Conservation (phyloP, 1,139 yeast genomes). For the Hanseniaspora uvarum region DNA sequence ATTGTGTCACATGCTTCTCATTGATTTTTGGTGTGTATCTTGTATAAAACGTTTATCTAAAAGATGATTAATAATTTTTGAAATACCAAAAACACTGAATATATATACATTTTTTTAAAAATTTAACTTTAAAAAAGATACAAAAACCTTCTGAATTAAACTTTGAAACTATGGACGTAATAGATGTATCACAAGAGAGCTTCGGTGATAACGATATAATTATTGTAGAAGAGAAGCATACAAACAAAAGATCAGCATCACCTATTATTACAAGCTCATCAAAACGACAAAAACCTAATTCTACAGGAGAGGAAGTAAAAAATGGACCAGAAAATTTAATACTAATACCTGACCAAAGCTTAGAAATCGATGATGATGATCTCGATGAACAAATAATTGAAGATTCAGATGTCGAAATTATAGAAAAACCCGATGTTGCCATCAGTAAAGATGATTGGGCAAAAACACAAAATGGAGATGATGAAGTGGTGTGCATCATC, state of each 20-base stretch:
- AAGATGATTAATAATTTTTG: too few species aligned
- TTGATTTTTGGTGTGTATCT: not conserved
- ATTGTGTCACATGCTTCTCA: too few species aligned
- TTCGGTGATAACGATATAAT: not conserved
- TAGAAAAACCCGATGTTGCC: conserved; percentile 13
- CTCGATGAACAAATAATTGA: conserved; percentile 21
- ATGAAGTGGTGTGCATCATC: conserved; percentile 39
- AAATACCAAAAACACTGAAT: not conserved
- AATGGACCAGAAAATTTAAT: not conserved
- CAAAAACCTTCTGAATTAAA: too few species aligned
- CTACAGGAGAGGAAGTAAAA: too few species aligned
- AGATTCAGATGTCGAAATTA: conserved; percentile 18
- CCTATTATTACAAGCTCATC: not conserved
- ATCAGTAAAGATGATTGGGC: conserved; percentile 16
- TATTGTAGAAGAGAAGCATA: not conserved
- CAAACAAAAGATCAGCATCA: not conserved
- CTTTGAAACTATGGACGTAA: not conserved
- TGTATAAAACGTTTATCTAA: too few species aligned
- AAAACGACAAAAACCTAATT: not conserved
- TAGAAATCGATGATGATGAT: not conserved
- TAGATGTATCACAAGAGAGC: not conserved
- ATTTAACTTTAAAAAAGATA: too few species aligned
- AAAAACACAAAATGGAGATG: not conserved
- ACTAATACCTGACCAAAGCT: not conserved
- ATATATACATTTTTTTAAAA: too few species aligned